Evolutionary conservation across 371 early-diverging fungal genomes (phyloP).

Genomic region (Mucor circinelloides): DNA sequence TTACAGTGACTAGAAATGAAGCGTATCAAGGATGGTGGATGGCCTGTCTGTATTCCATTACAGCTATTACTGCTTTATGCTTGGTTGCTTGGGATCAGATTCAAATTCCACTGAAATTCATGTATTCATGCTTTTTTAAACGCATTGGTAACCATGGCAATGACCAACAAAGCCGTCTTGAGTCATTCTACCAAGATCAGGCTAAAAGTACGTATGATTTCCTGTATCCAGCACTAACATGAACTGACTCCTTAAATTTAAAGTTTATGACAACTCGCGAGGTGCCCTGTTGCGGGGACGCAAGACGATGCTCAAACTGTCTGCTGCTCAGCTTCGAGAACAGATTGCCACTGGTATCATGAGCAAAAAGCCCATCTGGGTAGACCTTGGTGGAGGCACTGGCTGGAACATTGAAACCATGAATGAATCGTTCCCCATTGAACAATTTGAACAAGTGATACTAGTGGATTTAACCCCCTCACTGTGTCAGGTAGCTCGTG

Average conservation of each 20-base stretch:
- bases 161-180: conserved; percentile 64
- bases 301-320: conserved; percentile 76
- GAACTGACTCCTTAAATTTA: background rate
- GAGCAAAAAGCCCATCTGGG: conserved; percentile 62
- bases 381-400: conserved; percentile 88
- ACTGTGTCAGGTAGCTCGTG: conserved; percentile 76
- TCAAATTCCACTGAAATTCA: conserved; percentile 56
- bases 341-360: conserved; percentile 37
- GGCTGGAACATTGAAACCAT: conserved; percentile 89
- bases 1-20: conserved; percentile 3
- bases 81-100: conserved; percentile 39
- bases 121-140: conserved; percentile 78
- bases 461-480: conserved; percentile 87
- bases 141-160: conserved; percentile 67
- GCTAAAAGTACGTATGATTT: conserved; percentile 58
- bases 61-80: background rate
- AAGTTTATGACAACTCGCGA: conserved; percentile 68
- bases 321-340: conserved; percentile 75
- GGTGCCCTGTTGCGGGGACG: conserved; percentile 75
- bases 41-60: conserved; percentile 19
- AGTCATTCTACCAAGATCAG: conserved; percentile 78
- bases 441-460: conserved; percentile 76
- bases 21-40: conserved; percentile 15
- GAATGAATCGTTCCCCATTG: conserved; percentile 73
- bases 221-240: background rate